Base-by-base conservation (phyloP, 805 yeast species). In the Saccharomycopsis vini region DNA sequence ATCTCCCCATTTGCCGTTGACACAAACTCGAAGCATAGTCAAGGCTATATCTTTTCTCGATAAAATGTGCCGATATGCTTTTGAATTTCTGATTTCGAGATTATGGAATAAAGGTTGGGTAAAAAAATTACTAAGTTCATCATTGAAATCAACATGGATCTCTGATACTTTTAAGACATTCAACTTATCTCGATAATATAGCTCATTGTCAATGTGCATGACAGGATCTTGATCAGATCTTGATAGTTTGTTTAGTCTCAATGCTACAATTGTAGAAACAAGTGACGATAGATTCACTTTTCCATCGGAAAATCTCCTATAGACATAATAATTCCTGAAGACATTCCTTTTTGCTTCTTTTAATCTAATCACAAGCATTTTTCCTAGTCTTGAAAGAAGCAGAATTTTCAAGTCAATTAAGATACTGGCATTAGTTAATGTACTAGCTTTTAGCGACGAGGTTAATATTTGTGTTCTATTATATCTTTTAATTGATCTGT, bases 1-100 rank as follows among this genome's bases (percentile, higher is more conserved):
- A 3, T 57, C 52, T 13, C 54, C 49, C 63, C 63, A 59, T 35
- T 50, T 46, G 1, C 63, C 63, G 45, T 51, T 52, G 3, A 59
- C 9, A 9, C 47, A 44, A 21, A 21, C 16, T 16, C 40, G 31
- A 29, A 32, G 20, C 31, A 36, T 22, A n/a, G 22, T 28, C 18
- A 44, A 31, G 6, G 35, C 35, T 7, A 6, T 31, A 15, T 31
- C 20, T 31, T n/a, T 31, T 31, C n/a, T 31, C 6, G 6, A 7
- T 18, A n/a, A 6, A 6, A 31, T 7, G 6, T 6, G n/a, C n/a
- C 10, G 28, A 24, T 7, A 24, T 24, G 6, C 10, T 24, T 6
- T 7, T 24, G 28, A 24, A 7, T 6, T 7, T 24, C 10, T 24
- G 10, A 24, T 24, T 24, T 24, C 28, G 6, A 10, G 10, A 24